These are phyloP conservation scores for Fomitiporia mediterranea DNA, from an alignment of 1,284 basidiomycete genomes.

Conservation along the genomic window DNA sequence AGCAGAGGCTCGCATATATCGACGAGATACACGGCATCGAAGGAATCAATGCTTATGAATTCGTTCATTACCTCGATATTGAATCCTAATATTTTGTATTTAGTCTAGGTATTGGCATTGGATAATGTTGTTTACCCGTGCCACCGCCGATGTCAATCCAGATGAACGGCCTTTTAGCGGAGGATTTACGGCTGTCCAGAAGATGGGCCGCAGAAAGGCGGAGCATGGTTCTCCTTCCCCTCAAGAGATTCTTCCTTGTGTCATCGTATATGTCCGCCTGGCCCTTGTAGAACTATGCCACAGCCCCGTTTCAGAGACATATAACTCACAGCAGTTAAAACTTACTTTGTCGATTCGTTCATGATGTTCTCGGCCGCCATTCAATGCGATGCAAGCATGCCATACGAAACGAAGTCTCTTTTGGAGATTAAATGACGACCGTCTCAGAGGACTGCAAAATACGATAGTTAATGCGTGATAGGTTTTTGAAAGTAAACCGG, in stretches of 20 bases:
- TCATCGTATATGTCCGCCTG: slow-evolving; percentile 71
- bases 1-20: slow-evolving; percentile 76
- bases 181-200: slow-evolving; percentile 39
- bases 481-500: too few relatives aligned
- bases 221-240: slow-evolving; percentile 70
- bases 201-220: slow-evolving; percentile 67
- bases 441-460: not conserved
- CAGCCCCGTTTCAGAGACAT: not conserved
- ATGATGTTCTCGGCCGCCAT: slow-evolving; percentile 37
- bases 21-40: slow-evolving; percentile 72
- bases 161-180: slow-evolving; percentile 49
- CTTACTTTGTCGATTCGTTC: slow-evolving; percentile 40
- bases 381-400: slow-evolving; percentile 44
- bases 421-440: not conserved
- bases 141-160: slow-evolving; percentile 86
- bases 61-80: slow-evolving; percentile 83
- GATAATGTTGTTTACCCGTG: slow-evolving; percentile 44
- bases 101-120: not conserved
- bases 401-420: slow-evolving; percentile 38
- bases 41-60: slow-evolving; percentile 57
- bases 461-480: not conserved
- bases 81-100: slow-evolving; percentile 42
- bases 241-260: slow-evolving; percentile 55
- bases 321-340: not conserved
- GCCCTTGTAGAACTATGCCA: slow-evolving; percentile 53